phyloP scores from a whole-genome alignment of 2,329 filamentous ascomycete species.

The Plenodomus biglobosus region DNA sequence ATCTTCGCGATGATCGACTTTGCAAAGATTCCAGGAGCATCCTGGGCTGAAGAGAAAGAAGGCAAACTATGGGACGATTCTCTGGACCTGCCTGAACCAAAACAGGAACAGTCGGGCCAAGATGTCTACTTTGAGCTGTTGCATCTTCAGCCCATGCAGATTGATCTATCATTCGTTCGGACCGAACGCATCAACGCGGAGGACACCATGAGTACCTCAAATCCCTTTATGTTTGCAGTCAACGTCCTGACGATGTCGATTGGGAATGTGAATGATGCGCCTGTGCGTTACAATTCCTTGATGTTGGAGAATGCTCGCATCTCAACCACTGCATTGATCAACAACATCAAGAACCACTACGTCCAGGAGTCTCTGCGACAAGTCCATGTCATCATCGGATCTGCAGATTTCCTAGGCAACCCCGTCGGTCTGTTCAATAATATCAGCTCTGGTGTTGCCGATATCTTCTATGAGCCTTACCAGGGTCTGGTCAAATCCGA shows the following conservation, averaged over 20 bases:
- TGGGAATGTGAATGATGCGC: constrained; percentile 97
- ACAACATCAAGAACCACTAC: constrained; percentile 91
- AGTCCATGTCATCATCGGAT: constrained; percentile 95
- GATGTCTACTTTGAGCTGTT: constrained; percentile 98
- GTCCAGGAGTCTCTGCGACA: constrained; percentile 95
- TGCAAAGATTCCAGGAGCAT: constrained; percentile 85
- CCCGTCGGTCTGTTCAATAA: constrained; percentile 98
- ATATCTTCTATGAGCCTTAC: constrained; percentile 99
- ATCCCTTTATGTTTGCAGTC: constrained; percentile 97
- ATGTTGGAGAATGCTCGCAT: constrained; percentile 95
- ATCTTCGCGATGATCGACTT: constrained; percentile 96
- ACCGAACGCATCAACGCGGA: constrained; percentile 96
- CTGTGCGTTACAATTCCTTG: constrained; percentile 87
- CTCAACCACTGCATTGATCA: constrained; percentile 77
- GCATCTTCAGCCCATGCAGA: constrained; percentile 96
- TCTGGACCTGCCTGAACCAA: constrained; percentile 89
- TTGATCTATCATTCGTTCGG: constrained; percentile 94
- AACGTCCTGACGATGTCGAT: constrained; percentile 99
- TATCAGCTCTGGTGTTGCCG: constrained; percentile 92
- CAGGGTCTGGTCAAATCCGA: constrained; percentile 97
- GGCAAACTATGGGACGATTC: constrained; percentile 86
- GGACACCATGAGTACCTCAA: constrained; percentile 82
- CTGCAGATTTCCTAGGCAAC: constrained; percentile 95
- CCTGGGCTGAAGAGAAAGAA: constrained; percentile 80
- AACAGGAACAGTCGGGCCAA: constrained; percentile 78